Conservation (phyloP, 257 asterid genomes). For the Plectranthus barbatus region DNA sequence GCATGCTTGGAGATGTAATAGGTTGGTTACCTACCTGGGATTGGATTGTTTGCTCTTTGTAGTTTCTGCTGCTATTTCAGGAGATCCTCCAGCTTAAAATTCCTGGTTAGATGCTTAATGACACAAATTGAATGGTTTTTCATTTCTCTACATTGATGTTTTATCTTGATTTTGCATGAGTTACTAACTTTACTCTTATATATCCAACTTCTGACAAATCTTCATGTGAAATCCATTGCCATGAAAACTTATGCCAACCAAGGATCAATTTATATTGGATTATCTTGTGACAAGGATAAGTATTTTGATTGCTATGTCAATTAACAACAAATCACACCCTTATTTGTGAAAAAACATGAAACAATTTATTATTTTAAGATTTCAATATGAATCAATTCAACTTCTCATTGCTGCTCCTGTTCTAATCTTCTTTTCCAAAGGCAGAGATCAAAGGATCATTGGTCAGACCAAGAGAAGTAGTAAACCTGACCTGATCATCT, state of each 20-base stretch:
- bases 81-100: not conserved
- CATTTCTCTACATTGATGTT: not conserved
- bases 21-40: not conserved
- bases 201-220: not conserved
- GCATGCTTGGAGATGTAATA: no score
- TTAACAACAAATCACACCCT: not conserved
- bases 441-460: not conserved
- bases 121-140: not conserved
- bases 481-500: not conserved
- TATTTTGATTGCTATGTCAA: no score
- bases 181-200: not conserved
- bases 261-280: no score
- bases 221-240: not conserved
- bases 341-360: not conserved
- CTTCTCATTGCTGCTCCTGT: not conserved
- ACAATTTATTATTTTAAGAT: not conserved
- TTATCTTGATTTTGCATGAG: not conserved
- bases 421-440: slow-evolving; percentile 4
- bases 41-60: not conserved
- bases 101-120: not conserved
- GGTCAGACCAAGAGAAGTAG: not conserved
- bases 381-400: not conserved
- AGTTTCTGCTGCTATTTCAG: not conserved
- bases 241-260: not conserved
- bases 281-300: no score